Base-by-base conservation (phyloP, 2,329 filamentous ascomycete species). In the Hymenoscyphus linearis region DNA sequence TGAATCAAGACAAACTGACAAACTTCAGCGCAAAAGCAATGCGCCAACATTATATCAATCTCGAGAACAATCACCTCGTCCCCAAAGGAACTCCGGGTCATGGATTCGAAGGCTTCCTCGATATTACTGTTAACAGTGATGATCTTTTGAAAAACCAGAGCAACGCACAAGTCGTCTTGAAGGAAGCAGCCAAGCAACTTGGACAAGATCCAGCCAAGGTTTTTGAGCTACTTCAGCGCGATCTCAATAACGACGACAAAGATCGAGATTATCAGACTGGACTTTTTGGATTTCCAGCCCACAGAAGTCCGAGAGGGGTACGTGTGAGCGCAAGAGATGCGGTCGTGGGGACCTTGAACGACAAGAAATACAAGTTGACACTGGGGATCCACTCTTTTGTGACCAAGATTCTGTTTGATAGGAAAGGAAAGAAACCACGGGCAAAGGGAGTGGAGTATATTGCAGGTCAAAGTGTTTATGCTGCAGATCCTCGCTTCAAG, bases 1-100 rank as follows among this genome's bases (percentile, higher is more conserved):
- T 44, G 18, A 10, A 26, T 3, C 12, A 37, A 9, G 16, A 35
- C 1, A 57, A 55, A 59, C 55, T 59, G 27, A 64, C 47, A 53
- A 31, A 44, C 52, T 44, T 53, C 52, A 62, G 59, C 5, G 50
- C 77, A 0, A 64, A 67, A 0, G 73, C 75, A 31, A 80, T 80
- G 76, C 71, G 74, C 6, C 61, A 71, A 4, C 74, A 79, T 62
- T 79, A 80, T 52, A 61, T 71, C 58, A 71, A 72, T 31, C 64
- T 81, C 5, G 79, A 81, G 67, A 72, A 74, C 35, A 77, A 77
- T 65, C 73, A 76, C 58, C 78, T 40, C 14, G 67, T 78, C 0
- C 70, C 75, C 0, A 68, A 69, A 14, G 73, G 72, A 9, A 73
- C 74, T 26, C 54, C 53, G 4, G 65, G 68, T 3, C 67, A 70